Evolutionary conservation across 345 rosid species (phyloP).

Genomic region (Carallia pectinifolia): DNA sequence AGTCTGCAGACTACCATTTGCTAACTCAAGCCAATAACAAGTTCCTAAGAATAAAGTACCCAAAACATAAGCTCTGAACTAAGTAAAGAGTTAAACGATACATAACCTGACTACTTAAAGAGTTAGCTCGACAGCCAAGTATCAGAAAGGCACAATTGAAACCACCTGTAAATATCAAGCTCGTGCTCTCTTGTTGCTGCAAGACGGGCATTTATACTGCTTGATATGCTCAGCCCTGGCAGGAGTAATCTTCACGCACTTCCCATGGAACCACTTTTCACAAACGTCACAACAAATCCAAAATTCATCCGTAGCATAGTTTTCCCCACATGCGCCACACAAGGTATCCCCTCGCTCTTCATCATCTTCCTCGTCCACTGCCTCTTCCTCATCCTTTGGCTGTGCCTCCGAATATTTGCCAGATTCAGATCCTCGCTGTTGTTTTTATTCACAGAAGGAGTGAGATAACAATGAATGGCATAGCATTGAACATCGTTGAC

Average conservation of each 20-base stretch:
- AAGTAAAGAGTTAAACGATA: not conserved
- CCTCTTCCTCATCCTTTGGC: slow-evolving; percentile 27
- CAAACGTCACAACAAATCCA: slow-evolving; percentile 34
- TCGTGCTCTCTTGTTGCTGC: slow-evolving; percentile 28
- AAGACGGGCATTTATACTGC: slow-evolving; percentile 30
- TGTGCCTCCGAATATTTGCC: slow-evolving; percentile 36
- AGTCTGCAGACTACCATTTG: slow-evolving; percentile 16
- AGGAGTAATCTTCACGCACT: slow-evolving; percentile 35
- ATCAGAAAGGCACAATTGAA: slow-evolving; percentile 9
- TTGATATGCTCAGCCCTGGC: slow-evolving; percentile 31
- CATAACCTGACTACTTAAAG: slow-evolving; percentile 22
- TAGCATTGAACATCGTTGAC: slow-evolving; percentile 4
- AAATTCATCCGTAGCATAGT: slow-evolving; percentile 30
- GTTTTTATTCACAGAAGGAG: slow-evolving; percentile 17
- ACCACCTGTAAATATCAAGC: slow-evolving; percentile 13
- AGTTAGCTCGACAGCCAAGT: slow-evolving; percentile 15
- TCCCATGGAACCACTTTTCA: slow-evolving; percentile 36
- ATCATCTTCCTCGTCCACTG: slow-evolving; percentile 23
- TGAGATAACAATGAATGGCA: not conserved
- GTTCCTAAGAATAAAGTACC: slow-evolving; percentile 4
- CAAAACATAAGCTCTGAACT: slow-evolving; percentile 9
- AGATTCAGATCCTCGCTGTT: slow-evolving; percentile 53
- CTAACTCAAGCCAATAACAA: not conserved
- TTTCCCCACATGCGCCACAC: slow-evolving; percentile 33
- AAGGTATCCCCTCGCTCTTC: slow-evolving; percentile 28